These are phyloP conservation scores for Trifolium fragiferum DNA, from an alignment of 306 rosid genomes.

Conservation along the genomic window DNA sequence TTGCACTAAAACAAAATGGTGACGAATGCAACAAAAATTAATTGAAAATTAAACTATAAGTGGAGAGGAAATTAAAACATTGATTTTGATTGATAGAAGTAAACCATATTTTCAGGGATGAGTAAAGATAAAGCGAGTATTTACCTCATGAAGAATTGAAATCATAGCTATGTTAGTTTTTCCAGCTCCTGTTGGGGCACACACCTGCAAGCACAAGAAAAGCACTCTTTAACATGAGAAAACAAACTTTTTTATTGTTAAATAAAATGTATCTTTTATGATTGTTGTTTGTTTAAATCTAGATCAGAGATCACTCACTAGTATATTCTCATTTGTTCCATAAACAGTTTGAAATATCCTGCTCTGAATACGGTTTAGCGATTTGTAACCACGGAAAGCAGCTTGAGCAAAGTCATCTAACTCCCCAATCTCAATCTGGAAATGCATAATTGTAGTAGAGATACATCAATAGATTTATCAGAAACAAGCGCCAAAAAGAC, in stretches of 20 bases:
- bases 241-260: constrained; percentile 23
- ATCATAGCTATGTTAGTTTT: constrained; percentile 98
- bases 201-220: constrained; percentile 68
- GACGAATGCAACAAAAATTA: not conserved
- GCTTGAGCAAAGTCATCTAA: constrained; percentile 98
- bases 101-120: constrained; percentile 33
- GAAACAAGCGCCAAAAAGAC: constrained; percentile 28
- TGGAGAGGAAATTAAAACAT: constrained; percentile 25
- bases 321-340: constrained; percentile 88
- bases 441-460: constrained; percentile 40
- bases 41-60: too few relatives aligned
- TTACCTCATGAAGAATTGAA: constrained; percentile 93
- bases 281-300: constrained; percentile 17
- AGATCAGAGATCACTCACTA: constrained; percentile 61
- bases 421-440: constrained; percentile 87
- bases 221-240: constrained; percentile 32
- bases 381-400: constrained; percentile 89
- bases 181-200: constrained; percentile 99
- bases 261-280: constrained; percentile 20
- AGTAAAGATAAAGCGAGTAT: constrained; percentile 37
- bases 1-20: constrained; percentile 21
- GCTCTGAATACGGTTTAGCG: constrained; percentile 92
- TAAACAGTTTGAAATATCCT: constrained; percentile 86
- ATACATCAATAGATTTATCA: constrained; percentile 37
- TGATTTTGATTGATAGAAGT: constrained; percentile 16